phyloP scores from a whole-genome alignment of 2,329 filamentous ascomycete genomes.

The Paracoccidioides brasiliensis region DNA sequence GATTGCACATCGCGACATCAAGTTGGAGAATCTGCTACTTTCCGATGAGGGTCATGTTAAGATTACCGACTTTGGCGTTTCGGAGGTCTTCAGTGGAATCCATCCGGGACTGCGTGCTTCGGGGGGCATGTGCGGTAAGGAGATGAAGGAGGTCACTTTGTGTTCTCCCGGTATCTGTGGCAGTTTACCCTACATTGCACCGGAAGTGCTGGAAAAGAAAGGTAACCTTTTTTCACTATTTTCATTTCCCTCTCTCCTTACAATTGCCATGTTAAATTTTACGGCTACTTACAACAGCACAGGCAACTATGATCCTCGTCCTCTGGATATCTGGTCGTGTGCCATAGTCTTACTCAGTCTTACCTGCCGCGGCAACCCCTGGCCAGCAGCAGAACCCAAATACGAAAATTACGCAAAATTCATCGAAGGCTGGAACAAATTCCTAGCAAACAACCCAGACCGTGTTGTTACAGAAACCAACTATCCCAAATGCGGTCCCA shows the following conservation, averaged over 20 bases:
- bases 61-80: conserved; percentile 84
- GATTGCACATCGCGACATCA: conserved; percentile 83
- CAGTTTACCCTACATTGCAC: conserved; percentile 74
- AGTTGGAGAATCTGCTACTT: conserved; percentile 74
- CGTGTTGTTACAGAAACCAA: conserved; percentile 43
- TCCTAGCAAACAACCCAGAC: conserved; percentile 42
- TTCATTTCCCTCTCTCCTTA: background rate
- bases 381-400: conserved; percentile 52
- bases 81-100: conserved; percentile 69
- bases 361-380: conserved; percentile 58
- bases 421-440: conserved; percentile 54
- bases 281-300: conserved; percentile 5
- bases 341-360: conserved; percentile 73
- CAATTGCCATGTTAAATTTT: background rate
- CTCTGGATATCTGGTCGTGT: conserved; percentile 74
- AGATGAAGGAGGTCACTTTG: conserved; percentile 57
- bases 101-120: conserved; percentile 66
- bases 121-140: conserved; percentile 58
- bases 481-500: conserved; percentile 51
- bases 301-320: conserved; percentile 57
- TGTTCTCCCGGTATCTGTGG: conserved; percentile 73
- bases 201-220: conserved; percentile 63
- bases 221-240: conserved; percentile 20
- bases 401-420: conserved; percentile 52
- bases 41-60: conserved; percentile 70